These are phyloP conservation scores for Prunus salicina DNA, from an alignment of 306 rosid genomes.

Conservation along the genomic window DNA sequence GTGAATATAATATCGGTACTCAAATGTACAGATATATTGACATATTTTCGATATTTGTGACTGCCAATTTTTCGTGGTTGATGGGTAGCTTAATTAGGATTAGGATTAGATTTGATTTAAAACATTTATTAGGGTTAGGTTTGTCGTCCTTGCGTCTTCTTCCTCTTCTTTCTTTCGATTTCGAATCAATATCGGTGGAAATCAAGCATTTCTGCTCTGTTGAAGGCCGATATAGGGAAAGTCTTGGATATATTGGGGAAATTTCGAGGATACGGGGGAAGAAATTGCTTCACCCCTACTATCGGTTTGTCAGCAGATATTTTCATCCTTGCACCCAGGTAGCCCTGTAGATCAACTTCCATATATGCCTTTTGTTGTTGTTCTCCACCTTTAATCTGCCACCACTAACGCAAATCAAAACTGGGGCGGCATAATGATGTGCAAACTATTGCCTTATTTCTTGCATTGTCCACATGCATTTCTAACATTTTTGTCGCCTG, in stretches of 20 bases:
- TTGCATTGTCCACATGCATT: constrained; percentile 9
- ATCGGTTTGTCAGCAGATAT: neutral
- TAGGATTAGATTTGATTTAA: too few relatives aligned
- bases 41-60: neutral
- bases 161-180: neutral
- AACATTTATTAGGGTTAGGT: neutral
- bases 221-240: neutral
- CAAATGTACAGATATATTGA: too few relatives aligned
- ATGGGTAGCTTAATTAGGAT: neutral
- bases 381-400: neutral
- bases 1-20: neutral
- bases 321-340: neutral
- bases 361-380: neutral
- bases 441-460: constrained; percentile 13
- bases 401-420: neutral
- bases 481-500: neutral
- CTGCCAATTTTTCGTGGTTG: neutral
- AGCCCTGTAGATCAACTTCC: neutral
- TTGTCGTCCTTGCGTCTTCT: neutral
- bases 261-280: neutral
- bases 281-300: neutral
- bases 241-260: neutral
- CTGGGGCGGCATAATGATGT: neutral
- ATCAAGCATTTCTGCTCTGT: neutral
- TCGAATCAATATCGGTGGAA: neutral